Base-by-base conservation (phyloP, 1,284 basidiomycete species). In the Fomes fomentarius region DNA sequence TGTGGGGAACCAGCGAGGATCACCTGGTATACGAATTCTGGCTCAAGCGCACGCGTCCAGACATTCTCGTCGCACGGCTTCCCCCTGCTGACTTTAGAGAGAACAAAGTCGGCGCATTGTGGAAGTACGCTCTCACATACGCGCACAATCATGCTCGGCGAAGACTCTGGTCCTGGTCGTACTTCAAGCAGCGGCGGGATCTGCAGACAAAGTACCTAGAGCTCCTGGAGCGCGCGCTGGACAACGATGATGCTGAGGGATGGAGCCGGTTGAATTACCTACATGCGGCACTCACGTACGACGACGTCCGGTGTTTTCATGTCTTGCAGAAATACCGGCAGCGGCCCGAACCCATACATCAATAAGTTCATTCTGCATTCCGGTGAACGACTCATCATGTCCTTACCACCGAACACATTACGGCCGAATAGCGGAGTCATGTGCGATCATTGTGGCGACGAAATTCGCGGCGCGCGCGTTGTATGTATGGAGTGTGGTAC, bases 401-500 rank as follows among this genome's bases (percentile, higher is more conserved):
- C 19, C 9, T 1, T 2, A 6, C n/a, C n/a, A n/a, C n/a, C n/a
- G n/a, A n/a, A n/a, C n/a, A n/a, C n/a, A n/a, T n/a, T n/a, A n/a
- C n/a, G n/a, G n/a, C n/a, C n/a, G n/a, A n/a, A n/a, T 5, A 50
- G 54, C 19, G 24, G 46, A 0, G 37, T 50, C 8, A 4, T 34
- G 11, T 66, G 67, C 30, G 66, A 67, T 50, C 41, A 24, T 12
- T 69, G 67, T 33, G 49, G 22, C 3, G 50, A 50, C 0, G 17
- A 28, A 2, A 62, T 68, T 19, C 59, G 58, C 35, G 66, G 66
- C 8, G 48, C 61, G 4, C 65, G 66, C 6, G 24, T 68, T 34
- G 57, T 61, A 7, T 69, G 68, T 43, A 47, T 69, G 10, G 54
- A 52, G 10, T 69, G 67, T 46, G 52, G 54, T 28, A 24, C 37